Base-by-base conservation (phyloP, 495 filamentous ascomycete genomes). In the Barbatosphaeria neglecta region DNA sequence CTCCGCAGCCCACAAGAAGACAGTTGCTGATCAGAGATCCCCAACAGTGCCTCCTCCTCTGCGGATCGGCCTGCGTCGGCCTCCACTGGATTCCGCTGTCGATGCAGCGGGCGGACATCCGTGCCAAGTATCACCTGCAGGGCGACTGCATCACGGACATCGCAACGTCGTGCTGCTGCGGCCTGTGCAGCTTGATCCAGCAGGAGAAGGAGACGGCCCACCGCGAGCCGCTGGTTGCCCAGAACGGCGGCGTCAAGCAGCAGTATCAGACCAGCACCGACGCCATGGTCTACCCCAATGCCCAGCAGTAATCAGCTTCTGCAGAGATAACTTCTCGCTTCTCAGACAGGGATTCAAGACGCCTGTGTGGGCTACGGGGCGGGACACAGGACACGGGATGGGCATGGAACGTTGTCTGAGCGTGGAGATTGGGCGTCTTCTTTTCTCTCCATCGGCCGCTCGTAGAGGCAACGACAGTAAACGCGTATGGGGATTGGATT, bases 41-140 rank as follows among this genome's bases (percentile, higher is more conserved):
- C 11, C 54, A 43, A 24, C 44, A 64, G 49, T 66, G 63, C 46
- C 50, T 74, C 6, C 48, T 59, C 47, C 57, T 60, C 41, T 68
- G 59, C 48, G 52, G 52, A 19, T 48, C 57, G 9, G 43, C 50
- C 25, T 63, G 51, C 49, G 54, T 66, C 56, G 51, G 53, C 40
- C 46, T 65, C 22, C 42, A 63, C 43, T 63, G 57, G 43, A 50
- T 73, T 45, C 61, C 63, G 44, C 55, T 57, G 23, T 50, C 60
- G 28, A 57, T 68, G 51, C 72, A 74, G 50, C 66, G 69, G 11
- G 51, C 55, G 45, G 65, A 68, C 25, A 62, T 74, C 45, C 60
- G 67, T 19, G 45, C 50, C 41, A 65, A 60, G 46, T 63, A 70
- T 56, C 58, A 65, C 48, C 59, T 75, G 10, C 46, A 63, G 44